phyloP scores from a whole-genome alignment of 2,329 filamentous ascomycete species.

The Amylocarpus encephaloides region DNA sequence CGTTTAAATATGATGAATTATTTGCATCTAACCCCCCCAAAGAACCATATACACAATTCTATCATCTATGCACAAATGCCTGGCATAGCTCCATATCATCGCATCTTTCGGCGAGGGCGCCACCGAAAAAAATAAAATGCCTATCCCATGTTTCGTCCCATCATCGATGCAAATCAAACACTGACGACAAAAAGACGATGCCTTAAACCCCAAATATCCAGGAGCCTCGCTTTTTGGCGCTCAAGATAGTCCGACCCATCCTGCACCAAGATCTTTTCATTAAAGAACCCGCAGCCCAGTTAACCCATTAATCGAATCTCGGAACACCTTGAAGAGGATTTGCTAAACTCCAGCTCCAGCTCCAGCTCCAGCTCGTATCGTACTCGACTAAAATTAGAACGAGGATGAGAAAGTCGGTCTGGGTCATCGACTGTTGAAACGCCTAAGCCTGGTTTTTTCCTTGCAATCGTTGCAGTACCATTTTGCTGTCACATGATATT shows the following conservation, averaged over 20 bases:
- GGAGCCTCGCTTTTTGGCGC: neutral
- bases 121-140: neutral
- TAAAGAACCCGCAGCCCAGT: neutral
- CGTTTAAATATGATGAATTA: neutral
- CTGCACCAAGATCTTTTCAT: neutral
- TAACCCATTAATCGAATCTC: neutral
- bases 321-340: no score
- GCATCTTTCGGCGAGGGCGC: no score
- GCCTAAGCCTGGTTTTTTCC: constrained; percentile 25
- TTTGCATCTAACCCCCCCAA: no score
- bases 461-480: constrained; percentile 32
- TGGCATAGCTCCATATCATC: no score
- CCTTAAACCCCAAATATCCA: neutral
- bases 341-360: neutral
- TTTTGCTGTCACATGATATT: constrained; percentile 21
- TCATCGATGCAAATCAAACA: no score
- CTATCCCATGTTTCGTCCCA: neutral
- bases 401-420: neutral
- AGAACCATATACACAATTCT: neutral
- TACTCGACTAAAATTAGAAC: no score
- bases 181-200: no score
- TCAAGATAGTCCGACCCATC: neutral
- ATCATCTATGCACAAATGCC: neutral
- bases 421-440: constrained; percentile 23
- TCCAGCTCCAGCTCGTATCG: neutral